Percentiles rank a stretch among this genome's conserved stretches.
These are phyloP conservation scores for Diaporthe australafricana DNA, from an alignment of 2,329 filamentous ascomycete species.

Conservation along the genomic window DNA sequence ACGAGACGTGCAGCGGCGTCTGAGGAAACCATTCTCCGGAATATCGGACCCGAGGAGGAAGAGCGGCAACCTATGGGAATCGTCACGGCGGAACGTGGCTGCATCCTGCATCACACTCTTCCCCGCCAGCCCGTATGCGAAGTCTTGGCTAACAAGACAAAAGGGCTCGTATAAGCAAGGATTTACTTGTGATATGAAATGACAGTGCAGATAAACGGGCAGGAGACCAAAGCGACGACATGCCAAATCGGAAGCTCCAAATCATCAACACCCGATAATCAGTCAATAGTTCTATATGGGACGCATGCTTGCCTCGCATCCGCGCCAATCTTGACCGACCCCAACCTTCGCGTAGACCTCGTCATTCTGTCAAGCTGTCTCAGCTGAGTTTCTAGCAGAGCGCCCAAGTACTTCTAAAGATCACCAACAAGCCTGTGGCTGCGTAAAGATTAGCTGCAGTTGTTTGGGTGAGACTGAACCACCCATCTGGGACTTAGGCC, in stretches of 20 bases:
- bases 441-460: neutral
- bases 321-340: neutral
- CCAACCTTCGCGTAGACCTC: too few relatives aligned
- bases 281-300: neutral
- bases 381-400: neutral
- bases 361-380: too few relatives aligned
- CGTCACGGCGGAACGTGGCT: neutral
- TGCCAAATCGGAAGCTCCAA: neutral
- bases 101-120: neutral
- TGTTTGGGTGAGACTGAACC: neutral
- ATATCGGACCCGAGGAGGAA: neutral
- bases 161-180: neutral
- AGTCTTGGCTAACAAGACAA: neutral
- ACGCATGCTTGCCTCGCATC: neutral
- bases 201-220: neutral
- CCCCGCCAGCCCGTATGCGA: neutral
- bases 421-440: neutral
- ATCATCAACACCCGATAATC: neutral
- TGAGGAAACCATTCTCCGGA: neutral
- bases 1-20: neutral
- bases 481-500: neutral
- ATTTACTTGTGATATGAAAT: neutral
- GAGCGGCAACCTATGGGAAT: neutral
- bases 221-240: neutral
- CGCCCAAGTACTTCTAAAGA: neutral